These are phyloP conservation scores for Geotrichum reessii DNA, from an alignment of 1,139 yeast species.

Conservation along the genomic window DNA sequence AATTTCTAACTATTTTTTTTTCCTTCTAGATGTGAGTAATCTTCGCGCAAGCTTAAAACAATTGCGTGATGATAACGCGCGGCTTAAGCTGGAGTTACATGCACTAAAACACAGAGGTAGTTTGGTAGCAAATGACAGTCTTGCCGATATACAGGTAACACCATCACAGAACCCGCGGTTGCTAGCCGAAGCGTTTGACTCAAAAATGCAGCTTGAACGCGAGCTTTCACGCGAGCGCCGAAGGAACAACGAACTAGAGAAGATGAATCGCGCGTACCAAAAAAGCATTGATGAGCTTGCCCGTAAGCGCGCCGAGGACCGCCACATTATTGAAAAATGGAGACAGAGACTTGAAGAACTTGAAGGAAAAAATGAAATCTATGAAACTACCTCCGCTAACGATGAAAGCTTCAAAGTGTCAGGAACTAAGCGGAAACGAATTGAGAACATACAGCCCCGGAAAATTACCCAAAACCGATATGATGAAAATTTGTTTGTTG, in stretches of 20 bases:
- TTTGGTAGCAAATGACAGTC: neutral
- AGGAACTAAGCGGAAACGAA: neutral
- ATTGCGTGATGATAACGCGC: conserved; percentile 11
- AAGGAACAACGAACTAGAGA: neutral
- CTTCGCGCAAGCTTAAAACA: conserved; percentile 7
- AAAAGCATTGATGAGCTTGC: conserved; percentile 1
- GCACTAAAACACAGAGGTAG: neutral
- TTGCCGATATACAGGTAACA: neutral
- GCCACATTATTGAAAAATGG: conserved; percentile 4
- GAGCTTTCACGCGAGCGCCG: neutral
- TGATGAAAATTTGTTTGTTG: neutral
- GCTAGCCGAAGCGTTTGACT: neutral
- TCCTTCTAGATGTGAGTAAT: conserved; percentile 1
- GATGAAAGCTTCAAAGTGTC: neutral
- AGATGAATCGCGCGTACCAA: conserved; percentile 1
- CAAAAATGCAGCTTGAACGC: neutral
- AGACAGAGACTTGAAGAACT: neutral
- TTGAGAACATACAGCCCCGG: neutral
- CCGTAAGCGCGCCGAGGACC: conserved; percentile 9
- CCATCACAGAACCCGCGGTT: neutral
- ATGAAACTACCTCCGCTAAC: neutral
- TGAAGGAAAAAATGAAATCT: neutral
- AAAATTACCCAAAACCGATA: neutral
- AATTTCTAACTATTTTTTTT: neutral
- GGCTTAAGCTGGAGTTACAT: neutral